Evolutionary conservation across 2,329 filamentous ascomycete species (phyloP), one percentile per base, ranked within the genome.

Genomic region (Coniochaeta hoffmannii): DNA sequence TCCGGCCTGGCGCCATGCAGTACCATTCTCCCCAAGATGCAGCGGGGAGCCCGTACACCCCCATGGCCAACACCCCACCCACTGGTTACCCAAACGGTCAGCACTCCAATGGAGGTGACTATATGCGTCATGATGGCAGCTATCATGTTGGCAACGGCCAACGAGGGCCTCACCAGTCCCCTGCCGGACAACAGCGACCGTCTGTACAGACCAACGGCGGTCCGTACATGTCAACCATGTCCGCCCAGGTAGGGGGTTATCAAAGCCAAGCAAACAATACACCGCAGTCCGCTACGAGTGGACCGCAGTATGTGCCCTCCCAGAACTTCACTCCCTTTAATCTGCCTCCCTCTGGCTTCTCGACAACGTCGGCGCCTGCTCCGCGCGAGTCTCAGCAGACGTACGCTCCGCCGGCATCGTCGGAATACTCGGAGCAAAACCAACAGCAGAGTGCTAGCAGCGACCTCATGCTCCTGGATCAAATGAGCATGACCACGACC

Each of bases 311-410:
- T 64, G 79, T 84, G 24, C 69, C 76, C 35, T 80, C 85, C 55
- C 78, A 85, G 59, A 85, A 79, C 59, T 85, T 86, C 57, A 76
- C 83, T 30, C 77, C 80, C 0, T 86, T 88, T 62, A 79, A 78
- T 56, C 71, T 88, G 50, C 83, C 85, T 34, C 79, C 84, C 50
- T 78, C 84, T 30, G 79, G 84, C 62, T 82, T 84, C 65, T 64
- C 62, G 19, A 58, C 73, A n/a, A 69, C 73, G 1, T 68, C 76
- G 26, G 68, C 71, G 4, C 64, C 63, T 53, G 62, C 61, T 46
- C 68, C 66, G 68, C 55, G 75, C 72, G 56, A 62, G 65, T n/a
- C 63, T 57, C 26, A 59, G 60, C 69, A 46, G 54, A 57, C 68
- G 12, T 78, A 75, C 58, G 68, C 64, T 8, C 64, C 71, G 1